phyloP scores from a whole-genome alignment of 2,329 filamentous ascomycete genomes.

The Aspergillus candidus region DNA sequence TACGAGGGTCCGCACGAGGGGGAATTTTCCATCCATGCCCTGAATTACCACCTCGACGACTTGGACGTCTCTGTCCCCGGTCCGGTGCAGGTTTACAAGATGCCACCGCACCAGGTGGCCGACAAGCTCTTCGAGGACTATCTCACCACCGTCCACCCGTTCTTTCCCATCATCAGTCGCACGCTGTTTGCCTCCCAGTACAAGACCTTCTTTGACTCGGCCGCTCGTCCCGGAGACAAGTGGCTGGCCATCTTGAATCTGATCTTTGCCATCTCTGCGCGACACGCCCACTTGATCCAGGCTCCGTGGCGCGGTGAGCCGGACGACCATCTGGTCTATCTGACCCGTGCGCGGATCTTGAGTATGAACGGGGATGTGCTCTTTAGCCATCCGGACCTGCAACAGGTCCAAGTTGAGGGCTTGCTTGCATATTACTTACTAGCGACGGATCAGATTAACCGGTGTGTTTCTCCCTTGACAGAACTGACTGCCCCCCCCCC shows the following conservation, averaged over 20 bases:
- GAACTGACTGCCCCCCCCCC: background rate
- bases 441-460: conserved; percentile 39
- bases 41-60: conserved; percentile 42
- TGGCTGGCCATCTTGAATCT: conserved; percentile 43
- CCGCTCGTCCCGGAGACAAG: conserved; percentile 32
- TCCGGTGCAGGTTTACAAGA: conserved; percentile 37
- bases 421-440: conserved; percentile 41
- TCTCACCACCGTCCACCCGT: conserved; percentile 37
- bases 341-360: conserved; percentile 39
- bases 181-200: conserved; percentile 38
- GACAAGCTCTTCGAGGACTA: conserved; percentile 40
- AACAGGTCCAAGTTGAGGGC: conserved; percentile 42
- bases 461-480: conserved; percentile 22
- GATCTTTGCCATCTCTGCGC: conserved; percentile 42
- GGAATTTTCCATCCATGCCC: conserved; percentile 27
- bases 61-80: conserved; percentile 36
- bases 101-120: conserved; percentile 37
- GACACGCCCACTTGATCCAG: conserved; percentile 39
- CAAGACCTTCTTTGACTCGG: conserved; percentile 32
- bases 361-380: conserved; percentile 39
- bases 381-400: conserved; percentile 41
- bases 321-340: conserved; percentile 40
- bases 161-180: conserved; percentile 41
- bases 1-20: conserved; percentile 26
- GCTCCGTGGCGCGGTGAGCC: conserved; percentile 38